These are phyloP conservation scores for Thermothelomyces thermophilus DNA, from an alignment of 2,329 filamentous ascomycete genomes.

Conservation along the genomic window DNA sequence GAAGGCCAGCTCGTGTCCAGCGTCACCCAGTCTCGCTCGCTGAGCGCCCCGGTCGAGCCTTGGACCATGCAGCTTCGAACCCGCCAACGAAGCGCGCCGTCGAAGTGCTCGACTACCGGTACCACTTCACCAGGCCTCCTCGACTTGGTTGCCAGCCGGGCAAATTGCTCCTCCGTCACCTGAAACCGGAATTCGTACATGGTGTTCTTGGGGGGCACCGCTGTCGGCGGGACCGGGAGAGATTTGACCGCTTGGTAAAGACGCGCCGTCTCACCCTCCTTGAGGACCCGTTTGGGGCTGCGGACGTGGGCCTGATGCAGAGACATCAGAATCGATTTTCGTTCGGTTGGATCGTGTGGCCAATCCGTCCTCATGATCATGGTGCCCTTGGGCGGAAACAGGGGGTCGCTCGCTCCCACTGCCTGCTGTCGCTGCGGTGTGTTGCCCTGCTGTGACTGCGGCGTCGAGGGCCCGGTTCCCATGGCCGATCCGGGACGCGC, in stretches of 20 bases:
- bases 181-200: slow-evolving; percentile 43
- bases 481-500: neutral
- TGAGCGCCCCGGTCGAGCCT: slow-evolving; percentile 24
- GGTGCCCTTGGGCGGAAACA: slow-evolving; percentile 24
- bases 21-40: slow-evolving; percentile 53
- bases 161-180: slow-evolving; percentile 20
- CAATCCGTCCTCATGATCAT: slow-evolving; percentile 31
- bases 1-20: slow-evolving; percentile 65
- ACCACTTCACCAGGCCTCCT: slow-evolving; percentile 24
- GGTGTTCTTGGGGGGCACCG: slow-evolving; percentile 30
- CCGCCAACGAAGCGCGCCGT: slow-evolving; percentile 57
- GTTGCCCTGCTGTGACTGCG: slow-evolving; percentile 1
- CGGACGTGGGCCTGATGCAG: slow-evolving; percentile 43
- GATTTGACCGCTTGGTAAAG: slow-evolving; percentile 53
- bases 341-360: slow-evolving; percentile 37
- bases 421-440: neutral
- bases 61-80: slow-evolving; percentile 53
- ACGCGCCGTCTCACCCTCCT: slow-evolving; percentile 26
- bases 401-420: neutral
- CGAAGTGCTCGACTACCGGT: slow-evolving; percentile 35
- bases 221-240: slow-evolving; percentile 43
- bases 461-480: neutral
- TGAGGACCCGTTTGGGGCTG: slow-evolving; percentile 41
- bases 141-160: slow-evolving; percentile 28
- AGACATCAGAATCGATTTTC: slow-evolving; percentile 35